Evolutionary conservation across 768 basidiomycete genomes (phyloP).

Genomic region (Auricularia auricula-judae): DNA sequence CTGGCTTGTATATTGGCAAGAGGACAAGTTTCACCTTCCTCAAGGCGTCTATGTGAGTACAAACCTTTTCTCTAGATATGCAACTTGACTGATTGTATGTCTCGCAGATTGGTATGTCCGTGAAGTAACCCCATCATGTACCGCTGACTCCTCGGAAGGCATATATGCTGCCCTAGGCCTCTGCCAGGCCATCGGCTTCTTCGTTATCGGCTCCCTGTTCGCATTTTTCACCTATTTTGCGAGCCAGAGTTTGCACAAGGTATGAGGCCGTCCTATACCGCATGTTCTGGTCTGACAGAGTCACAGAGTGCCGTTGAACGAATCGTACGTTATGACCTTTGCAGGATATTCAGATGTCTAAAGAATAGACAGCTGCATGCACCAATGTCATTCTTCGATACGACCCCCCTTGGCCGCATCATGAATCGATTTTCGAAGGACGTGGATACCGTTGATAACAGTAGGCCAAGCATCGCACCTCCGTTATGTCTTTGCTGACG

Average conservation of each 20-base stretch:
- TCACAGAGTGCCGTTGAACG: slow-evolving; percentile 33
- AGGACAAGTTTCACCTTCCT: slow-evolving; percentile 32
- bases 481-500: neutral
- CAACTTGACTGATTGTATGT: neutral
- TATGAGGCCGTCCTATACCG: neutral
- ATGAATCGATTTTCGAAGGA: slow-evolving; percentile 88
- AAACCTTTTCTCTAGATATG: neutral
- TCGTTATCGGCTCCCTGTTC: slow-evolving; percentile 54
- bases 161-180: slow-evolving; percentile 66
- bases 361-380: slow-evolving; percentile 39
- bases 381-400: slow-evolving; percentile 87
- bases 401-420: slow-evolving; percentile 77
- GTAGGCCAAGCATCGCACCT: slow-evolving; percentile 15
- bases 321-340: slow-evolving; percentile 38
- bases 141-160: too few relatives aligned
- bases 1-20: slow-evolving; percentile 86
- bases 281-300: neutral
- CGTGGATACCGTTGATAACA: slow-evolving; percentile 74
- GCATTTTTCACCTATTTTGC: slow-evolving; percentile 69
- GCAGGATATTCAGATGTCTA: slow-evolving; percentile 9
- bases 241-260: slow-evolving; percentile 53
- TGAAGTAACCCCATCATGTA: too few relatives aligned
- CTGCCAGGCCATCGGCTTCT: slow-evolving; percentile 54
- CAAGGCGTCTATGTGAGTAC: slow-evolving; percentile 60
- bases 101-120: slow-evolving; percentile 48